Evolutionary conservation across 2,329 filamentous ascomycete species (phyloP).

Genomic region (Penicillium sp.): DNA sequence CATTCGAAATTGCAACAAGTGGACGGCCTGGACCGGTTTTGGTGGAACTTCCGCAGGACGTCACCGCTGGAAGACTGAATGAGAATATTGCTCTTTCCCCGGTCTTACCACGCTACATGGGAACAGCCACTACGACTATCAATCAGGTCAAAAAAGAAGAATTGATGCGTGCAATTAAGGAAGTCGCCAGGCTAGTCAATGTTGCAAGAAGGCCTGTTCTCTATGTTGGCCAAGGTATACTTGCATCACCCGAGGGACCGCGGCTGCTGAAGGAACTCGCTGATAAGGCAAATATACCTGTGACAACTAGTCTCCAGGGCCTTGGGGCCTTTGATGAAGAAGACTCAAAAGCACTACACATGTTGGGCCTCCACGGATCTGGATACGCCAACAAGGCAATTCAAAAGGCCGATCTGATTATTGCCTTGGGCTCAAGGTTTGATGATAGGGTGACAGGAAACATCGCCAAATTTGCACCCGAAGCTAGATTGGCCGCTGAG

Average conservation of each 20-base stretch:
- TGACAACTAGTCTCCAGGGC: constrained; percentile 89
- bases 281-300: constrained; percentile 83
- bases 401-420: constrained; percentile 90
- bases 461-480: constrained; percentile 79
- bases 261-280: constrained; percentile 74
- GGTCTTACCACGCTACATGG: not conserved
- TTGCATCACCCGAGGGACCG: constrained; percentile 72
- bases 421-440: constrained; percentile 86
- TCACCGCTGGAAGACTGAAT: constrained; percentile 73
- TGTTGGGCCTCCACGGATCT: constrained; percentile 95
- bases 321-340: constrained; percentile 87
- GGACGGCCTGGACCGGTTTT: constrained; percentile 89
- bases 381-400: constrained; percentile 96
- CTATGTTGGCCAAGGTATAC: constrained; percentile 84
- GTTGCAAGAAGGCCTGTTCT: constrained; percentile 86
- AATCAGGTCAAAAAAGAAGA: constrained; percentile 11
- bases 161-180: constrained; percentile 60
- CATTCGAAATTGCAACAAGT: constrained; percentile 91
- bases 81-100: constrained; percentile 33
- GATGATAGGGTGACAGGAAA: constrained; percentile 86
- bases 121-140: not conserved
- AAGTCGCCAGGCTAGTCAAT: constrained; percentile 78
- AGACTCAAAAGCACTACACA: constrained; percentile 87
- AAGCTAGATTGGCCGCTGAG: constrained; percentile 73
- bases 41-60: constrained; percentile 90